Base-by-base conservation (phyloP, 805 yeast genomes). In the Metschnikowia proteae region DNA sequence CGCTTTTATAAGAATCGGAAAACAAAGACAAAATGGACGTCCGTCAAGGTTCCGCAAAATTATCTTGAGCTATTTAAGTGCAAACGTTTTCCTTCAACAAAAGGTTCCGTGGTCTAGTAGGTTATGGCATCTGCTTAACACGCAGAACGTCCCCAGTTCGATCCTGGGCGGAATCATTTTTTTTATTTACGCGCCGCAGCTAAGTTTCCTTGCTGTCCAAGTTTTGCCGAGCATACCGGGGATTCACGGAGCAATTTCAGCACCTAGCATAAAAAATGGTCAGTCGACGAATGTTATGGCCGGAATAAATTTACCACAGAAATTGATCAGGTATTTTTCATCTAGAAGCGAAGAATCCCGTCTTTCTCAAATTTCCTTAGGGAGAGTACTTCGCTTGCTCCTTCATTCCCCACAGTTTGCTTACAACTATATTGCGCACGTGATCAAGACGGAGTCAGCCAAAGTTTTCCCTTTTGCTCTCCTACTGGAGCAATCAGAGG, bases 131-230 rank as follows among this genome's bases (percentile, higher is more conserved):
- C 94, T 90, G 97, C 97, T 88, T 90, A 88, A 91, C 97, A 90
- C 97, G 97, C 96, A 89, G 94, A 88, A 88, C 92, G 97, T 92
- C 97, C 97, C 97, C 97, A 90, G 97, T 92, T 92, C 97, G 97
- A 92, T 89, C 97, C 97, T 91, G 97, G 97, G 97, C 90, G 88
- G 83, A 88, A 86, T 90, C 97, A 90, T 35, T 50, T 50, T 41
- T 51, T 58, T 41, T 46, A 17, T 6, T 9, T 38, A 9, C 13
- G 29, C 30, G 43, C 43, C 30, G 10, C 7, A n/a, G n/a, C 6
- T 4, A 4, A 9, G 6, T 25, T 23, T 31, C 11, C 43, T 40
- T 40, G 43, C 43, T 40, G 36, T 31, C 22, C 43, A 3, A n/a
- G 35, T 40, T 30, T 40, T 32, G 22, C 33, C 43, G 36, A 31